A percentile compares a stretch with the other conserved stretches of the same genome.
Conservation (phyloP, 2,329 filamentous ascomycete species). For the Sporothrix variecibatus region DNA sequence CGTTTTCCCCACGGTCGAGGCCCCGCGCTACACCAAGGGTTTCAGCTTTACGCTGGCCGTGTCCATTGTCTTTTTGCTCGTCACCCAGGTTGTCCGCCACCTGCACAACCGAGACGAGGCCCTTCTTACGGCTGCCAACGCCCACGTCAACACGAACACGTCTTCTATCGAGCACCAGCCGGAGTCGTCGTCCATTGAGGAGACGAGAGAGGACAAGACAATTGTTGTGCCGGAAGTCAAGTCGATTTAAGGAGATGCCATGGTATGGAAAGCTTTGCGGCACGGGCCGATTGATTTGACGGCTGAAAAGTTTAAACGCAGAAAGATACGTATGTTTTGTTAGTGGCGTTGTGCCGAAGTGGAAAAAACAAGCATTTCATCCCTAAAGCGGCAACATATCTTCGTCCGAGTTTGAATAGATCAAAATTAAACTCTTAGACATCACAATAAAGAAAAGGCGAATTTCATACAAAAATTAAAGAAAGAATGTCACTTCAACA, state of each 20-base stretch:
- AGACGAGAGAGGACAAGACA: not conserved
- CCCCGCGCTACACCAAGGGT: conserved; percentile 47
- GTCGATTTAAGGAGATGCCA: not conserved
- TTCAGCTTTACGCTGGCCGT: conserved; percentile 33
- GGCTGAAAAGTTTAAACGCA: no score
- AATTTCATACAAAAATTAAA: no score
- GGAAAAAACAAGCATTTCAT: no score
- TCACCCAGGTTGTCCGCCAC: not conserved
- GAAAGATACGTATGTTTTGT: not conserved
- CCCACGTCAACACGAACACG: not conserved
- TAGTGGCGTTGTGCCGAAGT: no score
- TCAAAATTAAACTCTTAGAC: no score
- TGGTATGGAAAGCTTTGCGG: no score
- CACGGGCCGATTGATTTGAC: not conserved
- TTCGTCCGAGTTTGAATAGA: no score
- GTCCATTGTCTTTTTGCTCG: not conserved
- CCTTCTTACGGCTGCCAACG: not conserved
- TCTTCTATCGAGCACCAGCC: not conserved
- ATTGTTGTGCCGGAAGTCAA: not conserved
- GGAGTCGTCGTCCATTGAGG: not conserved
- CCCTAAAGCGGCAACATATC: no score
- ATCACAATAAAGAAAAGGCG: no score
- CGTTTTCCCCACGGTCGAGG: conserved; percentile 50
- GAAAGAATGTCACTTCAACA: no score
- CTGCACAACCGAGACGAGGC: not conserved